A percentile compares a stretch with the other conserved stretches of the same genome.
Evolutionary conservation across 768 basidiomycete species (phyloP).

Genomic region (Tremella fuciformis): DNA sequence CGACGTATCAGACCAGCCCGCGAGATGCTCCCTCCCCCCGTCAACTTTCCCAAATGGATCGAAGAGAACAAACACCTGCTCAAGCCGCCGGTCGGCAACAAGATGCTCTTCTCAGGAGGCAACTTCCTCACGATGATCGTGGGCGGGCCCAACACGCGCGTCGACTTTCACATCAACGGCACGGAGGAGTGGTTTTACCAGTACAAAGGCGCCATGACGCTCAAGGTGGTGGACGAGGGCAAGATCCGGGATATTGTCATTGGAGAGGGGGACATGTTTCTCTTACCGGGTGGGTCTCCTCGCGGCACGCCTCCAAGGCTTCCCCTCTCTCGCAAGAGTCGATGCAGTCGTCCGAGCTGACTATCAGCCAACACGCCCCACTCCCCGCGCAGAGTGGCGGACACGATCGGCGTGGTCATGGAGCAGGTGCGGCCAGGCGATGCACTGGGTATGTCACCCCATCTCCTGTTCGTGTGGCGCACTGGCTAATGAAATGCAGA

Average conservation of each 20-base stretch:
- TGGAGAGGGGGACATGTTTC: slow-evolving; percentile 93
- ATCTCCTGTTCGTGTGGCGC: not conserved
- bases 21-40: slow-evolving; percentile 74
- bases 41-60: slow-evolving; percentile 90
- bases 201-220: slow-evolving; percentile 85
- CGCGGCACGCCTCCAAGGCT: not conserved
- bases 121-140: slow-evolving; percentile 96
- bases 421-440: slow-evolving; percentile 77
- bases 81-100: slow-evolving; percentile 79
- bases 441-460: slow-evolving; percentile 62
- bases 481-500: slow-evolving; percentile 57
- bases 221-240: slow-evolving; percentile 66
- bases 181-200: slow-evolving; percentile 99
- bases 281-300: slow-evolving; percentile 70
- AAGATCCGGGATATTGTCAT: slow-evolving; percentile 71
- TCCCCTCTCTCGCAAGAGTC: not conserved
- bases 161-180: slow-evolving; percentile 92
- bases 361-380: slow-evolving; percentile 85
- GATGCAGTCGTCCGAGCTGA: not conserved
- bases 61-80: slow-evolving; percentile 72
- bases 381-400: slow-evolving; percentile 83
- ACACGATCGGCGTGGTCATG: slow-evolving; percentile 88
- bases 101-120: slow-evolving; percentile 59
- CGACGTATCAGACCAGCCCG: not conserved
- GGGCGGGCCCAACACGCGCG: slow-evolving; percentile 90